A percentile compares a stretch with the other conserved stretches of the same genome.
Conservation (phyloP, 805 yeast species). For the Zygoascus biomembranicola region DNA sequence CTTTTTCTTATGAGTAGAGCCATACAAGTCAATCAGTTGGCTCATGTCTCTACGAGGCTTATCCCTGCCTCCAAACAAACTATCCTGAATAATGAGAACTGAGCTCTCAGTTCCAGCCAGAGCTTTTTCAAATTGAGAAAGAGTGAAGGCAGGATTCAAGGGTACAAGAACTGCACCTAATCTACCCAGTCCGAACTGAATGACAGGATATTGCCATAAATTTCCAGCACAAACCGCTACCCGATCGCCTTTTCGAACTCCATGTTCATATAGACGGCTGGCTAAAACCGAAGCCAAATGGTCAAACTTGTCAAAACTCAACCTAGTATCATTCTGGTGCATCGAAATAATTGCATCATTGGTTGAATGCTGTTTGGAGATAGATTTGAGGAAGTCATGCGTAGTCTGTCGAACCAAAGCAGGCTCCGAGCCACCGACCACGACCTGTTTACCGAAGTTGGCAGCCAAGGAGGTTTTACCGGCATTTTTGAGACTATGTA, state of each 20-base stretch:
- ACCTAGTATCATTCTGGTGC: constrained; percentile 13
- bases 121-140: constrained; percentile 20
- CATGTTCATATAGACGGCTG: constrained; percentile 12
- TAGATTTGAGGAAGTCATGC: constrained; percentile 10
- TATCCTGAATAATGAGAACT: constrained; percentile 18
- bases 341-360: constrained; percentile 18
- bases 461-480: not conserved
- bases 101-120: constrained; percentile 17
- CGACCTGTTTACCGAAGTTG: not conserved
- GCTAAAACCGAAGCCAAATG: constrained; percentile 14
- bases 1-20: not conserved
- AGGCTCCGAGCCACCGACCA: constrained; percentile 12
- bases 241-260: constrained; percentile 18
- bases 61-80: constrained; percentile 12
- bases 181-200: constrained; percentile 23
- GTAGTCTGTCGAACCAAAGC: constrained; percentile 9
- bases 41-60: constrained; percentile 13
- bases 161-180: constrained; percentile 25
- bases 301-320: constrained; percentile 17
- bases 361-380: constrained; percentile 10
- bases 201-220: constrained; percentile 23
- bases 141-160: constrained; percentile 25
- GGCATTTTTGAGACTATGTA: not conserved
- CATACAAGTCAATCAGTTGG: constrained; percentile 1
- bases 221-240: constrained; percentile 25